Percentiles rank a stretch among this genome's conserved stretches.
Conservation (phyloP, 1,284 basidiomycete genomes). For the Singerocomus inundabilis region DNA sequence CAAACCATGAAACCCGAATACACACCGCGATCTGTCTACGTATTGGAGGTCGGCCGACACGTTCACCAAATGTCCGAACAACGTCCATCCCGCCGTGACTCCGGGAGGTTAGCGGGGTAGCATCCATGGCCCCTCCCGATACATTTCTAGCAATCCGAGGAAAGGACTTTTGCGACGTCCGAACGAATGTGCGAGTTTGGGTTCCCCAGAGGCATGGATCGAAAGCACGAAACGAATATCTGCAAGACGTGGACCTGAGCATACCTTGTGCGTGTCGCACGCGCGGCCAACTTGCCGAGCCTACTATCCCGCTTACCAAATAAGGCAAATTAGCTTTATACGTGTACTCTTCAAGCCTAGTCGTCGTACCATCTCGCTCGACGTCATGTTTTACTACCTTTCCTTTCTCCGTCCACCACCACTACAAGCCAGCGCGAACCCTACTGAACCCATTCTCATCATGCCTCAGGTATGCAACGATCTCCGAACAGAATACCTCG, state of each 20-base stretch:
- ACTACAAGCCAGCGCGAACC: constrained; percentile 38
- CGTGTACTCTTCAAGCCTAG: too few species aligned
- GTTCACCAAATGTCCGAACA: constrained; percentile 37
- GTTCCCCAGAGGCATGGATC: constrained; percentile 9
- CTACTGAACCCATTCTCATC: constrained; percentile 44
- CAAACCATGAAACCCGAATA: background rate
- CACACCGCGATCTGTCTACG: constrained; percentile 42
- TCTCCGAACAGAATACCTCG: constrained; percentile 65
- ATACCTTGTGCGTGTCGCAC: constrained; percentile 14
- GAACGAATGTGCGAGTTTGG: constrained; percentile 21
- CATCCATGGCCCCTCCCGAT: constrained; percentile 1
- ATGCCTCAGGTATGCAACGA: constrained; percentile 80
- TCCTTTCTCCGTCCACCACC: constrained; percentile 79
- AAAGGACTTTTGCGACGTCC: constrained; percentile 19
- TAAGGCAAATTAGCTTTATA: background rate
- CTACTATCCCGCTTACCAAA: background rate
- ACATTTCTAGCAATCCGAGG: constrained; percentile 23
- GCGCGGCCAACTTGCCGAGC: background rate
- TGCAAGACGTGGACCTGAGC: constrained; percentile 22
- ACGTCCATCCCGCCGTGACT: constrained; percentile 20
- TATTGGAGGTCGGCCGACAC: constrained; percentile 37
- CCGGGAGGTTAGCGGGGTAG: constrained; percentile 23
- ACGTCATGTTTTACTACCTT: constrained; percentile 70
- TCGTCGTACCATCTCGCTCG: too few species aligned
- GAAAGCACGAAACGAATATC: constrained; percentile 22